These are phyloP conservation scores for Cystofilobasidium macerans DNA, from an alignment of 768 basidiomycete species.

Conservation along the genomic window DNA sequence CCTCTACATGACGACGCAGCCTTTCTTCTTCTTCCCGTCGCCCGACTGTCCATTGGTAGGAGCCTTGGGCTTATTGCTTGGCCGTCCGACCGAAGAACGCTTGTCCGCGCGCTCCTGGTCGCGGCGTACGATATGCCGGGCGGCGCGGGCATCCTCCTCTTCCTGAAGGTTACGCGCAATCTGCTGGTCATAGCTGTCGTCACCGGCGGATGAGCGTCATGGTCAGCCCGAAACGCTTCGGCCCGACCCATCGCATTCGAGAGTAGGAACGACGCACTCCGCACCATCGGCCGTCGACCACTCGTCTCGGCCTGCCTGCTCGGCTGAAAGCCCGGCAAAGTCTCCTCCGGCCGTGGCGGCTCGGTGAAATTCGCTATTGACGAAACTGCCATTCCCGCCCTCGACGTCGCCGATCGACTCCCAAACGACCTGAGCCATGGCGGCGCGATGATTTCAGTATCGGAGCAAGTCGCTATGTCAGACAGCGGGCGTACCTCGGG, in stretches of 20 bases:
- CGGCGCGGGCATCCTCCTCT: constrained; percentile 55
- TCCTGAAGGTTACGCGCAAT: constrained; percentile 68
- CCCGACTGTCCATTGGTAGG: not conserved
- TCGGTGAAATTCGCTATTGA: constrained; percentile 56
- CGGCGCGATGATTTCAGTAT: no score
- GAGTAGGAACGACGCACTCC: constrained; percentile 45
- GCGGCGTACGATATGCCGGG: constrained; percentile 3
- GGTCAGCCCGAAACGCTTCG: constrained; percentile 2
- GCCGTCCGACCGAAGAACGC: not conserved
- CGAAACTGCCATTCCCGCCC: constrained; percentile 63
- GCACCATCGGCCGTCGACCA: constrained; percentile 18
- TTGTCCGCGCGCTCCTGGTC: not conserved
- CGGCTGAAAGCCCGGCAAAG: constrained; percentile 41
- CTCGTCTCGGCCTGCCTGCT: constrained; percentile 20
- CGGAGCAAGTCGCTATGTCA: not conserved
- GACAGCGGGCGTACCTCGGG: constrained; percentile 39
- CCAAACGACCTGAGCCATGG: constrained; percentile 64
- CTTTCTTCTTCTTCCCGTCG: not conserved
- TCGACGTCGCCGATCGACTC: constrained; percentile 82
- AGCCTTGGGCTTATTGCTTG: not conserved
- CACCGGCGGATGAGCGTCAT: not conserved
- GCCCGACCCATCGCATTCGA: constrained; percentile 2
- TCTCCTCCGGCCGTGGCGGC: constrained; percentile 60
- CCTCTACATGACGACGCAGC: not conserved
- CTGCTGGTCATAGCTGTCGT: constrained; percentile 40